Base-by-base conservation (phyloP, 2,329 filamentous ascomycete genomes). In the Hymenoscyphus scutula region DNA sequence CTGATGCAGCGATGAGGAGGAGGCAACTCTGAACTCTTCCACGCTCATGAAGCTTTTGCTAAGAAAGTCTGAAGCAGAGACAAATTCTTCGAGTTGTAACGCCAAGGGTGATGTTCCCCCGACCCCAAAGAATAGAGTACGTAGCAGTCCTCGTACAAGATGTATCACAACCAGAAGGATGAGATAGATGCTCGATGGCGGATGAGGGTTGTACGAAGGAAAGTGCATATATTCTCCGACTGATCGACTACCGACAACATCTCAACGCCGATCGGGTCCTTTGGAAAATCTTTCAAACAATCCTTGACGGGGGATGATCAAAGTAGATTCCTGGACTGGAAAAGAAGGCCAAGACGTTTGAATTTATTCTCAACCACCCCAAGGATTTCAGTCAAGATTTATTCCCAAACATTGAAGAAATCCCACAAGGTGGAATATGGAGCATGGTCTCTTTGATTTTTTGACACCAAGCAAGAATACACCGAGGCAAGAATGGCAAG, bases 91-190 rank as follows among this genome's bases (percentile, higher is more conserved):
- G 38, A n/a, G 38, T n/a, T 45, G 38, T 45, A 37, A 57, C 32
- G 29, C 53, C 53, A 32, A 30, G 53, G 56, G 23, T 32, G 5
- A 64, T 15, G 15, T 51, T 48, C 56, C 25, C 25, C 19, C 37
- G 25, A 58, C n/a, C 19, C 8, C 41, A 45, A 8, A 17, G 38
- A 41, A 17, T n/a, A n/a, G 7, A 25, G n/a, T 23, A 48, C 5
- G 19, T 11, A 23, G 10, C 10, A 19, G n/a, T 23, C 19, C n/a
- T 48, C 41, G 41, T 25, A 23, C n/a, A 8, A 10, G 41, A 34
- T 34, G 32, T 34, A 34, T 34, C 32, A 34, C 32, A 13, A 34
- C 32, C 32, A 13, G 32, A 34, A 34, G 32, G 13, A 34, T 6
- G 10, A 13, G 32, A 34, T 8, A 34, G 10, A 11, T n/a, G 10